Evolutionary conservation across 2,329 filamentous ascomycete genomes (phyloP).

Genomic region (Cladophialophora exuberans): DNA sequence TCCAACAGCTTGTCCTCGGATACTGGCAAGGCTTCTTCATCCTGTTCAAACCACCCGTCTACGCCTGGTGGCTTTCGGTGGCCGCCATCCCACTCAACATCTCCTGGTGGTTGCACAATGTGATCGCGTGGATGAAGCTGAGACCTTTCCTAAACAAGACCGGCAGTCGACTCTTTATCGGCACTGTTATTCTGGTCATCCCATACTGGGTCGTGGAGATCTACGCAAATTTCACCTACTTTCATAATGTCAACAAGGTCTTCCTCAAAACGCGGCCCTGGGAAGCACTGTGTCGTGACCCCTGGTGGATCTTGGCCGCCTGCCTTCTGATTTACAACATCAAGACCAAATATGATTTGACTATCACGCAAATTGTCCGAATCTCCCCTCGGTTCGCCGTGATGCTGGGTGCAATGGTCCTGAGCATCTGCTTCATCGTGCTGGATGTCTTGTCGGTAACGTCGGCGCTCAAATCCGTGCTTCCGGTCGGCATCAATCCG

Average conservation of each 20-base stretch:
- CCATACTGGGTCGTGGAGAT: slow-evolving; percentile 65
- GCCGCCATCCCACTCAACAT: slow-evolving; percentile 60
- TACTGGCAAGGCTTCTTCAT: slow-evolving; percentile 60
- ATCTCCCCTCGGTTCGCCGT: slow-evolving; percentile 68
- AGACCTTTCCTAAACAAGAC: slow-evolving; percentile 55
- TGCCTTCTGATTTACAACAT: slow-evolving; percentile 61
- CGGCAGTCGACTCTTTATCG: slow-evolving; percentile 56
- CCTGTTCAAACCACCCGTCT: slow-evolving; percentile 55
- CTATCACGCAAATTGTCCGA: slow-evolving; percentile 59
- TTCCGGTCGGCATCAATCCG: slow-evolving; percentile 63
- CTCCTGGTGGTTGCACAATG: slow-evolving; percentile 62
- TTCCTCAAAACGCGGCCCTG: slow-evolving; percentile 57
- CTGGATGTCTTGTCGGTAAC: slow-evolving; percentile 65
- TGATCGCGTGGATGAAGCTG: slow-evolving; percentile 65
- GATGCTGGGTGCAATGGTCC: slow-evolving; percentile 62
- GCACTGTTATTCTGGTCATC: slow-evolving; percentile 58
- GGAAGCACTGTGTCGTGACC: slow-evolving; percentile 61
- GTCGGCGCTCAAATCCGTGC: slow-evolving; percentile 44
- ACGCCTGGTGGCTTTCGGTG: slow-evolving; percentile 62
- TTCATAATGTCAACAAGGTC: slow-evolving; percentile 51
- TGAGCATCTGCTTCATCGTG: slow-evolving; percentile 64
- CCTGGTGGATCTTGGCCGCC: slow-evolving; percentile 65
- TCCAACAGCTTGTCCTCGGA: slow-evolving; percentile 51
- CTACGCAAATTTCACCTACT: slow-evolving; percentile 63
- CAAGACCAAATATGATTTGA: slow-evolving; percentile 61